Evolutionary conservation across 768 basidiomycete genomes (phyloP), one percentile per base, ranked within the genome.

Genomic region (Phlebiopsis gigantea): DNA sequence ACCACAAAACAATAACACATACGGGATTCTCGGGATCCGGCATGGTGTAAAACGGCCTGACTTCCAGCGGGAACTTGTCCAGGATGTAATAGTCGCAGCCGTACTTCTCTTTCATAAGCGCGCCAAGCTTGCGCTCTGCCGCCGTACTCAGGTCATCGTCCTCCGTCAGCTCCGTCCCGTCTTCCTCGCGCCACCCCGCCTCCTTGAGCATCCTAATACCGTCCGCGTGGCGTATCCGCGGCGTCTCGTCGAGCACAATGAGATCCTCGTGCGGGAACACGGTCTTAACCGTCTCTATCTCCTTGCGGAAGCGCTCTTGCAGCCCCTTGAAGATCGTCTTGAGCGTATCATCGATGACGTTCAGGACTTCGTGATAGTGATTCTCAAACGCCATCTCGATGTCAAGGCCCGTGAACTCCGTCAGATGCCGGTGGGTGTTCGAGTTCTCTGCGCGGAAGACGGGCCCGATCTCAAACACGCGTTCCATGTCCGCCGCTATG

Each of bases 31-130:
- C 77, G 3, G 95, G 84, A 73, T 99, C 97, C 47, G 95, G 91
- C 97, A 99, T 98, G 54, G 97, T 99, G 74, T 99, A 99, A 75
- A 99, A 99, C 8, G 97, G 97, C 57, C 97, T 87, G 55, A 98
- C 83, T 34, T 82, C 87, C 66, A 92, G 77, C 4, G 97, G 97
- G 81, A 98, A 99, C 73, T 98, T 98, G 78, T 99, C 97, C 47
- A 84, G 73, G 51, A 98, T 98, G 75, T 90, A 99, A 75, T 96
- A 99, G 71, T 99, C 97, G 31, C 21, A 21, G 62, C 92, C 84
- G 68, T 95, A 96, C 74, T 96, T 98, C 58, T 83, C 87, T 71
- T 88, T 92, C 65, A 99, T 85, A 43, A 98, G 76, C 59, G 84
- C 78, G n/a, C 97, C 97, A 39, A 99, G 87, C 58, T 86, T 79